Evolutionary conservation across 2,329 filamentous ascomycete genomes (phyloP), one percentile per base, ranked within the genome.

Genomic region (Pseudocercospora eumusae): DNA sequence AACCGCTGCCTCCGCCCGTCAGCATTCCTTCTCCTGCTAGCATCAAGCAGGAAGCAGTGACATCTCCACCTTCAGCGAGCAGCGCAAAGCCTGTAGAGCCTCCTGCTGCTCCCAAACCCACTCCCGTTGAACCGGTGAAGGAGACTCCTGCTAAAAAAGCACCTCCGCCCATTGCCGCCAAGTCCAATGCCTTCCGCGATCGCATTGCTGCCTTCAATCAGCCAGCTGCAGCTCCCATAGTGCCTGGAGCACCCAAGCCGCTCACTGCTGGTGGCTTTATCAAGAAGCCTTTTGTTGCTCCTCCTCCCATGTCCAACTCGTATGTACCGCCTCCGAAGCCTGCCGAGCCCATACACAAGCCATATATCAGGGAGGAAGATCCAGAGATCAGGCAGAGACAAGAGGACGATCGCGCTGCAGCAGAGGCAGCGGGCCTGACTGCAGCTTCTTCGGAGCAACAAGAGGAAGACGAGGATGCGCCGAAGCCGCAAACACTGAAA

Each of bases 161-260:
- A 21, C 88, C 90, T 42, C 89, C 91, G 11, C 83, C 85, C 18
- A 76, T 81, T 25, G 80, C 86, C 11, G 82, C 82, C 11, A 91
- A 92, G 69, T 91, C 92, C 27, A 90, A 85, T 72, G 92, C 95
- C 1, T 98, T 99, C 80, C 93, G 86, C 74, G 95, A 98, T 78
- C 90, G 95, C 65, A 96, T 99, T 74, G 95, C 95, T 33, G 93
- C 95, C 49, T 99, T 99, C 80, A 99, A 99, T 78, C 95, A 93
- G 75, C 82, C 91, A 49, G 86, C 90, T 40, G 92, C 92, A 5
- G 87, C 92, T 2, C 95, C 95, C 8, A 82, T 96, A 79, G 96
- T 96, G 74, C 91, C 92, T 20, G 83, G 84, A 63, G 86, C 86
- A 1, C 77, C 82, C 61, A 75, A 79, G 10, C 80, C 83, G 28